Conservation (phyloP, 2,329 filamentous ascomycete species). For the Neodidymelliopsis sp. region DNA sequence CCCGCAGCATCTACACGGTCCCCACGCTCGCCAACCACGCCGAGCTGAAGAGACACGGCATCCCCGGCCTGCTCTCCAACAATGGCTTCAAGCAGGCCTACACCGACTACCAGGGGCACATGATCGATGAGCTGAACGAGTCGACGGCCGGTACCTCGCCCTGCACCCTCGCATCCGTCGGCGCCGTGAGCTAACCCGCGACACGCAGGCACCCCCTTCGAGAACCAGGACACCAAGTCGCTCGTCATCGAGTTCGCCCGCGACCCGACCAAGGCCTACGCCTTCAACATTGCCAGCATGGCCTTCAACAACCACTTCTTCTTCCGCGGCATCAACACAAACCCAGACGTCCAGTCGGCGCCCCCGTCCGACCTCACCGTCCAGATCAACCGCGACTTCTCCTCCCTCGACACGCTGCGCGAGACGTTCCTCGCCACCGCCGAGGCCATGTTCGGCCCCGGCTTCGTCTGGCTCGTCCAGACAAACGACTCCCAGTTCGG, state of each 20-base stretch:
- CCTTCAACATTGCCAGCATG: conserved; percentile 98
- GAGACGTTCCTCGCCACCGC: conserved; percentile 82
- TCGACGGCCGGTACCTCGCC: conserved; percentile 76
- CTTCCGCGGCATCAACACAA: conserved; percentile 65
- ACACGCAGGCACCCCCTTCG: conserved; percentile 68
- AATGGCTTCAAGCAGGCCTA: conserved; percentile 79
- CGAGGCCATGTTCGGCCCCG: conserved; percentile 91
- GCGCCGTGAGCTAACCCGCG: neutral
- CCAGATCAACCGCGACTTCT: conserved; percentile 75
- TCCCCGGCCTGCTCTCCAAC: conserved; percentile 75
- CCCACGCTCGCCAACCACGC: conserved; percentile 58
- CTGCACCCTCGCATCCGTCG: conserved; percentile 29
- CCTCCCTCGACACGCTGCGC: conserved; percentile 81
- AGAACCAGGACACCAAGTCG: conserved; percentile 67
- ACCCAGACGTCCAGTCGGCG: conserved; percentile 31
- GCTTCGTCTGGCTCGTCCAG: conserved; percentile 92
- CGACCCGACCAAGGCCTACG: conserved; percentile 75
- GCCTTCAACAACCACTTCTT: conserved; percentile 91
- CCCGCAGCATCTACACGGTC: conserved; percentile 52
- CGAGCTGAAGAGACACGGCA: conserved; percentile 58
- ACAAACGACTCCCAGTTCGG: conserved; percentile 54
- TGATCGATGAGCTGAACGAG: conserved; percentile 78
- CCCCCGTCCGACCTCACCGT: conserved; percentile 60
- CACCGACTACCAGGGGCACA: conserved; percentile 78
- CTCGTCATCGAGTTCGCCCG: conserved; percentile 80